phyloP scores from a whole-genome alignment of 225 moss, liverwort and hornwort genomes.

The Pseudoscleropodium purum region DNA sequence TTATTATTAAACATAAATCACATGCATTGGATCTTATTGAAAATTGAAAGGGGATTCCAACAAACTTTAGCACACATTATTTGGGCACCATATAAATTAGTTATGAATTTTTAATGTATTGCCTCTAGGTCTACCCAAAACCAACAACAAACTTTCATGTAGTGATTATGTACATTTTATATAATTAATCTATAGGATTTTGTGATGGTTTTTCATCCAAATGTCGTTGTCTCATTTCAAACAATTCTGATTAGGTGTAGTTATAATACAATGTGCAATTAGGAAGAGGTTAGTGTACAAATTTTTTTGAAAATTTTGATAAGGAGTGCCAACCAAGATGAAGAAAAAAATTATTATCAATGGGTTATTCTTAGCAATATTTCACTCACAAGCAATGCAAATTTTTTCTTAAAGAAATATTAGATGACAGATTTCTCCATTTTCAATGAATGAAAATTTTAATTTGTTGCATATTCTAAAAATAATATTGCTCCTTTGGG shows the following conservation, averaged over 20 bases:
- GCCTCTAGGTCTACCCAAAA: neutral
- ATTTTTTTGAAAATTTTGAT: neutral
- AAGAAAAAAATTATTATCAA: neutral
- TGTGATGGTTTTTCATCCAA: neutral
- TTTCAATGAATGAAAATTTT: neutral
- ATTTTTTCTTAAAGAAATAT: no score
- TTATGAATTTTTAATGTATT: neutral
- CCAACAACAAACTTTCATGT: neutral
- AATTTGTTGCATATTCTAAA: neutral
- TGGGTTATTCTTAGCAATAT: fast-evolving
- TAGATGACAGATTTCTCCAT: neutral
- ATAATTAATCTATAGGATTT: neutral
- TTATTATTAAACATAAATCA: neutral
- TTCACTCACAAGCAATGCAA: neutral
- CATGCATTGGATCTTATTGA: neutral
- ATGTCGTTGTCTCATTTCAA: neutral
- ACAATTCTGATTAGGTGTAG: neutral
- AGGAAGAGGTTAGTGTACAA: neutral
- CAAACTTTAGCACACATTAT: neutral
- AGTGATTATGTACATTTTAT: neutral
- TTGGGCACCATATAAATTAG: neutral
- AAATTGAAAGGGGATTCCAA: neutral
- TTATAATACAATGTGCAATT: neutral
- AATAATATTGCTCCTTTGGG: neutral
- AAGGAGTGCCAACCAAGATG: neutral